Evolutionary conservation across 371 early-diverging fungal genomes (phyloP), one percentile per base, ranked within the genome.

Genomic region (Sporodiniella umbellata): DNA sequence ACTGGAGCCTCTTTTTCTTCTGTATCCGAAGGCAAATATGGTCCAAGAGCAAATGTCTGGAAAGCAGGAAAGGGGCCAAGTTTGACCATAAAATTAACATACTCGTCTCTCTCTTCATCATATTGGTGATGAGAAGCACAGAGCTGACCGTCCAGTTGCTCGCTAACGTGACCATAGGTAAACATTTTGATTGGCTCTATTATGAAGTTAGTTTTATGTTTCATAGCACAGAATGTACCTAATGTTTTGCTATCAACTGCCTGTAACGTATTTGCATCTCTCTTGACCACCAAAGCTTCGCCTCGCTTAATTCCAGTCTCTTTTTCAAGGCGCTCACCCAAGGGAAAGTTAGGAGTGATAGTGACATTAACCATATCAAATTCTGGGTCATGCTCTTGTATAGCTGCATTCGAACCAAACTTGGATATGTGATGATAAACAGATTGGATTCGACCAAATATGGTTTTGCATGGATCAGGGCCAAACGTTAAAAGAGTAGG

Each of bases 191-290:
- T 21, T 4, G 84, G 79, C 21, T 72, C 77, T 77, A 51, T 47
- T 4, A 42, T 21, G 17, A 31, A 4, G 2, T 33, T 6, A 24
- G 12, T 39, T 45, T 26, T 25, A 11, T 37, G 8, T 17, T 11
- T 18, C 33, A 19, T 4, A 10, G 4, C 25, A 25, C 23, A 35
- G 1, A 12, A 56, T 58, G 58, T 65, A 72, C 77, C 55, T 33
- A 77, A 47, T 1, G 73, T 61, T 1, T 70, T 45, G 2, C 52
- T 42, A 51, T 88, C 81, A 24, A 88, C 70, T 18, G 75, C 64
- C 52, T 86, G 85, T 21, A 87, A 43, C 0, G 75, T 77, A 57
- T 81, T 78, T 4, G 81, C 84, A 46, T 84, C 84, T 21, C 80
- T 70, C 38, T 76, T 73, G 1, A 76, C 64, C 1, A 73, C 72